Evolutionary conservation across 2,329 filamentous ascomycete species (phyloP).

Genomic region (Fusarium temperatum): DNA sequence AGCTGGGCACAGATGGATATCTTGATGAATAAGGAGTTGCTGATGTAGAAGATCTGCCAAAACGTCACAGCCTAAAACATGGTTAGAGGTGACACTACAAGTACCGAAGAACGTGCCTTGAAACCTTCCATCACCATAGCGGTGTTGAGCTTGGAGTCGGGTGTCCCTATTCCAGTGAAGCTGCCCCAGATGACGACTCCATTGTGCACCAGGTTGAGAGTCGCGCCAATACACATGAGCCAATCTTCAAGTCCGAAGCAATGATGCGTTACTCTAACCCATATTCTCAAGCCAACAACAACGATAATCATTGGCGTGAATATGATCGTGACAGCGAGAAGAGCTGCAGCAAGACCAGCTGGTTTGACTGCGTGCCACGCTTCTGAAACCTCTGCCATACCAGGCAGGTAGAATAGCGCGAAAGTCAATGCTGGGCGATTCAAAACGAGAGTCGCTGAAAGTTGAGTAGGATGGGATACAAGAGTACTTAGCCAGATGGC

Average conservation of each 20-base stretch:
- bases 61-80: not conserved
- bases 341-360: not conserved
- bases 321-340: not conserved
- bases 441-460: not conserved
- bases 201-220: constrained; percentile 15
- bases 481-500: not conserved
- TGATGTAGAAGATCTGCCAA: constrained; percentile 19
- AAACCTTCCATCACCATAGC: constrained; percentile 3
- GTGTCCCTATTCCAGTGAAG: not conserved
- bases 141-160: not conserved
- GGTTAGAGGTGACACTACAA: fast-evolving
- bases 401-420: not conserved
- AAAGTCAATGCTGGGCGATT: no score
- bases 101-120: not conserved
- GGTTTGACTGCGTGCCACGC: constrained; percentile 6
- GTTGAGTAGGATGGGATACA: not conserved
- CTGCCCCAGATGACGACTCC: constrained; percentile 6
- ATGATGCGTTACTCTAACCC: not conserved
- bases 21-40: constrained; percentile 6
- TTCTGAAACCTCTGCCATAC: not conserved
- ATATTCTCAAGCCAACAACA: not conserved
- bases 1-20: constrained; percentile 13
- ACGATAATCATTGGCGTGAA: not conserved
- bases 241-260: constrained; percentile 9
- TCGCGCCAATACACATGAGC: constrained; percentile 10